phyloP scores from a whole-genome alignment of 805 yeast genomes.

The Cyberlindnera amylophila region DNA sequence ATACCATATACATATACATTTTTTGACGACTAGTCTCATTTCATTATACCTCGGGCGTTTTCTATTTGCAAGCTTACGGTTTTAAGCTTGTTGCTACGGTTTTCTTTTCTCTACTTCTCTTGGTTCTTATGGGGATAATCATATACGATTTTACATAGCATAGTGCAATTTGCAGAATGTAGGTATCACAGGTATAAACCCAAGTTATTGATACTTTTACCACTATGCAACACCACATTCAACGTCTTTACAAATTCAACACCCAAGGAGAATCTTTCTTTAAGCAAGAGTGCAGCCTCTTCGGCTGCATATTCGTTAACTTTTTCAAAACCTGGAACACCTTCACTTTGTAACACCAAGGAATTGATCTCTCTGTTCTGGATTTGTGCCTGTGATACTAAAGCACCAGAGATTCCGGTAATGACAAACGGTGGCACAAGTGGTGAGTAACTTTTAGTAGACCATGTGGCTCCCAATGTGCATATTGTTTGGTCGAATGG shows the following conservation, averaged over 20 bases:
- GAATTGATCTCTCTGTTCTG: constrained; percentile 17
- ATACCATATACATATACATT: not conserved
- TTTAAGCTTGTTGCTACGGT: no score
- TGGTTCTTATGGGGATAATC: no score
- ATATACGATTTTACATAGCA: not conserved
- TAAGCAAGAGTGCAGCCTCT: constrained; percentile 12
- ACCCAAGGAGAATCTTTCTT: constrained; percentile 4
- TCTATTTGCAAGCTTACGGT: no score
- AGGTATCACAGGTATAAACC: constrained; percentile 22
- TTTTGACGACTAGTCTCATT: not conserved
- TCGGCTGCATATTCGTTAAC: constrained; percentile 36
- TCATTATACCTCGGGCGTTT: no score
- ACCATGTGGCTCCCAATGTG: constrained; percentile 6
- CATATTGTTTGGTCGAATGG: constrained; percentile 26
- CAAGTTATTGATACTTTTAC: constrained; percentile 24
- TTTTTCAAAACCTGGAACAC: constrained; percentile 58
- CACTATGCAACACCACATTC: constrained; percentile 9
- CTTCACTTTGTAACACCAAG: constrained; percentile 49
- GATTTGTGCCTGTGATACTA: constrained; percentile 28
- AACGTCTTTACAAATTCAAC: constrained; percentile 10
- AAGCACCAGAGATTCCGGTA: constrained; percentile 53
- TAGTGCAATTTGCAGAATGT: no score
- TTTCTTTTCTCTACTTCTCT: not conserved
- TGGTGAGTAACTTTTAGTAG: constrained; percentile 14
- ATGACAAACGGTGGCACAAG: constrained; percentile 59